A percentile compares a stretch with the other conserved stretches of the same genome.
phyloP scores from a whole-genome alignment of 306 rosid genomes.

The Luffa aegyptiaca region DNA sequence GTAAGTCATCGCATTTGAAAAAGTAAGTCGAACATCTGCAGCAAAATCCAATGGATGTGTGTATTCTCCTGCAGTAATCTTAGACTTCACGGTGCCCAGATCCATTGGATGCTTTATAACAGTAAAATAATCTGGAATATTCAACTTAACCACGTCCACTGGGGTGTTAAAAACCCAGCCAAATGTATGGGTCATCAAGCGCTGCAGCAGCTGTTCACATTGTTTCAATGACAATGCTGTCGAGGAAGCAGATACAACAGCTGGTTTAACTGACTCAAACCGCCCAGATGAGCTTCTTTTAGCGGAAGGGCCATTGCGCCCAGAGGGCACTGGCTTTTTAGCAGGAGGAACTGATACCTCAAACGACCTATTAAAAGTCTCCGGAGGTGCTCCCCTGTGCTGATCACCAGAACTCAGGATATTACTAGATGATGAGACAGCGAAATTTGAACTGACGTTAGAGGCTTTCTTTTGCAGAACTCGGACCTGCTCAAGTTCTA shows the following conservation, averaged over 20 bases:
- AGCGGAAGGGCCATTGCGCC: conserved; percentile 45
- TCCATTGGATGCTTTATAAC: conserved; percentile 96
- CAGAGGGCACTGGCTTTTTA: conserved; percentile 50
- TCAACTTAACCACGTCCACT: conserved; percentile 69
- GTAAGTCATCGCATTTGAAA: conserved; percentile 78
- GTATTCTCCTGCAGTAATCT: conserved; percentile 45
- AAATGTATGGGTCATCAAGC: conserved; percentile 42
- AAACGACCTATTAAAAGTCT: conserved; percentile 21
- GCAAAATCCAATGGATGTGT: conserved; percentile 55
- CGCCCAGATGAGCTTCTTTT: conserved; percentile 34
- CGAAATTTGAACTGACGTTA: conserved; percentile 20
- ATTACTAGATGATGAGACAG: conserved; percentile 50
- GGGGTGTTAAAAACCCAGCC: conserved; percentile 73
- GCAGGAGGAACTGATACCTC: conserved; percentile 32
- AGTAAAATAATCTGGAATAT: conserved; percentile 76
- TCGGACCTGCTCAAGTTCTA: conserved; percentile 73
- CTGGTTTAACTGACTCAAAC: conserved; percentile 33
- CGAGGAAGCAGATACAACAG: conserved; percentile 28
- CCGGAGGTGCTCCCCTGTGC: conserved; percentile 42
- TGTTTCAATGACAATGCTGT: conserved; percentile 42
- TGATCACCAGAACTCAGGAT: conserved; percentile 56
- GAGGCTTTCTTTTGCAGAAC: conserved; percentile 49
- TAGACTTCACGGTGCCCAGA: conserved; percentile 73
- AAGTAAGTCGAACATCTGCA: conserved; percentile 76
- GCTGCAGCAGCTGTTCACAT: conserved; percentile 46